phyloP scores from a whole-genome alignment of 441 rosid genomes.

The Euphorbia corollata region DNA sequence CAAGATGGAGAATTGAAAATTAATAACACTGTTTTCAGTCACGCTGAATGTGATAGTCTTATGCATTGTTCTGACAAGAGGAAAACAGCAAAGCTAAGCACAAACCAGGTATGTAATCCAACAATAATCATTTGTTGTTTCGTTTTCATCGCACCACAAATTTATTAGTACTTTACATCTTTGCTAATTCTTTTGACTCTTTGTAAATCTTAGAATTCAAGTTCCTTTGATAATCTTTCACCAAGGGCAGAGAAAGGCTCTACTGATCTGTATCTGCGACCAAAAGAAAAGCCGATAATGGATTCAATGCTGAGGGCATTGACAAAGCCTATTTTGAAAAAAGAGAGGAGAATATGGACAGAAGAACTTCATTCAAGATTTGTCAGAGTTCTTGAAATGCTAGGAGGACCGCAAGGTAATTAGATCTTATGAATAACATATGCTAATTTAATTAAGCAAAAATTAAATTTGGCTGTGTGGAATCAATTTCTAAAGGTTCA shows the following conservation, averaged over 20 bases:
- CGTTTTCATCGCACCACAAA: neutral
- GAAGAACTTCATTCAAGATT: constrained; percentile 27
- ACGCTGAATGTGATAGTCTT: neutral
- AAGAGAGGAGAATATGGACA: constrained; percentile 26
- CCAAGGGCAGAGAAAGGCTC: neutral
- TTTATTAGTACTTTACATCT: neutral
- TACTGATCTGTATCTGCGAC: constrained; percentile 1
- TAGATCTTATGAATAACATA: neutral
- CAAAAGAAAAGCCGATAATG: neutral
- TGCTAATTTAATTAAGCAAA: neutral
- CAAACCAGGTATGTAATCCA: constrained; percentile 7
- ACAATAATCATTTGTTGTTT: neutral
- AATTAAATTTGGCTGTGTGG: neutral
- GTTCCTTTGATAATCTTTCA: neutral
- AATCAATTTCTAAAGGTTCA: neutral
- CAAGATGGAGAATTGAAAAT: neutral
- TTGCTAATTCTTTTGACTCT: neutral
- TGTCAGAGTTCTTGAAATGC: constrained; percentile 14
- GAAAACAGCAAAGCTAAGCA: constrained; percentile 3
- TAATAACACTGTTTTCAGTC: neutral
- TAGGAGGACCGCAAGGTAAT: constrained; percentile 26
- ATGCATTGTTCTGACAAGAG: neutral
- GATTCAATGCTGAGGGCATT: constrained; percentile 5
- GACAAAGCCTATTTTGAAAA: constrained; percentile 20
- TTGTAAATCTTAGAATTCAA: neutral